A percentile compares a stretch with the other conserved stretches of the same genome.
Conservation (phyloP, 2,329 filamentous ascomycete genomes). For the Nemania sp. region DNA sequence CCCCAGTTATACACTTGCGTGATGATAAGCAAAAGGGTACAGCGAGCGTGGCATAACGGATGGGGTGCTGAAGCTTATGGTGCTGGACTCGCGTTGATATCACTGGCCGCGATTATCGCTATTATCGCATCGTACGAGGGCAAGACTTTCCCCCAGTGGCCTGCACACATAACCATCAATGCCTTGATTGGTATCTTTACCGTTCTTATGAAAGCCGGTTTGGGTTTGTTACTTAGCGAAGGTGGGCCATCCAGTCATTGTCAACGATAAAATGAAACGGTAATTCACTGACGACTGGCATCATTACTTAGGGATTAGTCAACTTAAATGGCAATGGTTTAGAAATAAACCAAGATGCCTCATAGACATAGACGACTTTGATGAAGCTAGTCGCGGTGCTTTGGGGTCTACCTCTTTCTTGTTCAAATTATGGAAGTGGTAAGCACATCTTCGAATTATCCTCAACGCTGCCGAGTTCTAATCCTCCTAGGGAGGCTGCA, state of each 20-base stretch:
- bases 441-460: too few species aligned
- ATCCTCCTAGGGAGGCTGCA: too few species aligned
- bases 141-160: conserved; percentile 16
- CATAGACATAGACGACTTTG: conserved; percentile 11
- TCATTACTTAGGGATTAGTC: conserved; percentile 1
- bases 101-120: conserved; percentile 25
- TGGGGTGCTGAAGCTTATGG: conserved; percentile 29
- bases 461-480: too few species aligned
- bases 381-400: conserved; percentile 7
- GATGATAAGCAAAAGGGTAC: too few species aligned
- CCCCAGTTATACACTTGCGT: too few species aligned
- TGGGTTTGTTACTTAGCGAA: conserved; percentile 24
- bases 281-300: too few species aligned
- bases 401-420: conserved; percentile 16
- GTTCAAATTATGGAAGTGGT: background rate
- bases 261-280: too few species aligned
- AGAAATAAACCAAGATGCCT: background rate
- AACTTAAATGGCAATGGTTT: conserved; percentile 21
- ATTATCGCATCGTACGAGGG: conserved; percentile 6
- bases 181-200: conserved; percentile 28
- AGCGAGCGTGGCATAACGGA: conserved; percentile 25
- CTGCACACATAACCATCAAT: conserved; percentile 29
- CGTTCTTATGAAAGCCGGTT: conserved; percentile 30
- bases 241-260: conserved; percentile 8
- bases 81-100: conserved; percentile 9